Evolutionary conservation across 1,139 yeast species (phyloP).

Genomic region (Candida smagusa): DNA sequence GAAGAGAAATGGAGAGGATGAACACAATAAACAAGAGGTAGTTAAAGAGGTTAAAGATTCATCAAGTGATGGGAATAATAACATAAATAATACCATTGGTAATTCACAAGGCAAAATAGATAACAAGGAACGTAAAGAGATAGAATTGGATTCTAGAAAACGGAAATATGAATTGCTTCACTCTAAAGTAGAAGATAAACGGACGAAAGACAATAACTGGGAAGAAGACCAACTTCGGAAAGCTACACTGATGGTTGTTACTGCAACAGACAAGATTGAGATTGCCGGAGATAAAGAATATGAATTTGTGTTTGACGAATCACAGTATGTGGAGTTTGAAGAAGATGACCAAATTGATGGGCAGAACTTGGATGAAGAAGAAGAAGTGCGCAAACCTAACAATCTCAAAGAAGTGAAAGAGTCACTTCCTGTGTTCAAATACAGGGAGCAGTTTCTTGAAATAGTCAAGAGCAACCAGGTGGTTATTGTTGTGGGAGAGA

Average conservation of each 20-base stretch:
- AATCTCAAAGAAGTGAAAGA: conserved; percentile 38
- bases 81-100: too few relatives aligned
- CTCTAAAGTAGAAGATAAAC: conserved; percentile 13
- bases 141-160: conserved; percentile 19
- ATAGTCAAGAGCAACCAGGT: conserved; percentile 68
- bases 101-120: too few relatives aligned
- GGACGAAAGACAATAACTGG: conserved; percentile 45
- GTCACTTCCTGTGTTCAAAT: conserved; percentile 74
- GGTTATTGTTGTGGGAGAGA: conserved; percentile 89
- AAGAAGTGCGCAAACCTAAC: conserved; percentile 1
- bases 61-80: too few relatives aligned
- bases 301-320: conserved; percentile 81
- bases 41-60: background rate
- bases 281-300: conserved; percentile 51
- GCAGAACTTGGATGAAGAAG: conserved; percentile 27
- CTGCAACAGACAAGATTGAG: conserved; percentile 44
- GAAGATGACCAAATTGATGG: conserved; percentile 29
- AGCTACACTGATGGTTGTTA: conserved; percentile 29
- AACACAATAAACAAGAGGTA: background rate
- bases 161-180: conserved; percentile 42
- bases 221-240: conserved; percentile 58
- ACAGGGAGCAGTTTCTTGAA: conserved; percentile 58
- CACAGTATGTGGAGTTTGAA: conserved; percentile 68
- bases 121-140: too few relatives aligned
- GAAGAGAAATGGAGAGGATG: background rate